These are phyloP conservation scores for Annona squamosa DNA, from an alignment of 164 flowering plant species.

Conservation along the genomic window DNA sequence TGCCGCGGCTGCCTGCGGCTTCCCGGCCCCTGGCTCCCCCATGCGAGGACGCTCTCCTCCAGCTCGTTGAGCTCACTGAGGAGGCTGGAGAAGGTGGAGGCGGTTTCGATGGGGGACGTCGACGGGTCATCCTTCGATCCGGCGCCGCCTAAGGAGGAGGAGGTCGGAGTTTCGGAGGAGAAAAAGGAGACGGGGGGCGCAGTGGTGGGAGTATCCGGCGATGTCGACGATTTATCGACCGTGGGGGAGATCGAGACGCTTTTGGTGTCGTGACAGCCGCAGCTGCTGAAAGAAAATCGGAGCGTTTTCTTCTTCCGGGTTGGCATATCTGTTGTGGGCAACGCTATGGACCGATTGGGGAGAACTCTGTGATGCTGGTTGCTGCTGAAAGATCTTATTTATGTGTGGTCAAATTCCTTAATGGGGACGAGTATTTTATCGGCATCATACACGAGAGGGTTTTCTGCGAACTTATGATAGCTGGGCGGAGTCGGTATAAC, in stretches of 20 bases:
- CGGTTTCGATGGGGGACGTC: not conserved
- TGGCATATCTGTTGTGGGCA: too few species aligned
- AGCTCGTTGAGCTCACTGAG: constrained; percentile 18
- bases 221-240: not conserved
- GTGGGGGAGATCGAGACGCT: constrained; percentile 6
- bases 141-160: constrained; percentile 2
- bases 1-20: not conserved
- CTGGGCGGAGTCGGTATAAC: too few species aligned
- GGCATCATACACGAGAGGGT: too few species aligned
- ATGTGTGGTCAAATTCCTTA: too few species aligned
- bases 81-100: constrained; percentile 14
- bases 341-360: too few species aligned
- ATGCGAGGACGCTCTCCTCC: constrained; percentile 12
- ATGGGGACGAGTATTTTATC: too few species aligned
- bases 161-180: constrained; percentile 4
- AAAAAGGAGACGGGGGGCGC: not conserved
- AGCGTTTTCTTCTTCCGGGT: constrained; percentile 2
- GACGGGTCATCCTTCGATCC: constrained; percentile 3
- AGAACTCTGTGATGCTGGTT: too few species aligned
- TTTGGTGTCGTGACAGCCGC: constrained; percentile 16
- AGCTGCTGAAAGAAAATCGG: constrained; percentile 9
- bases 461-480: too few species aligned
- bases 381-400: too few species aligned
- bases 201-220: not conserved
- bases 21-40: not conserved